Base-by-base conservation (phyloP, 805 yeast genomes). In the Ogataea nonfermentans region DNA sequence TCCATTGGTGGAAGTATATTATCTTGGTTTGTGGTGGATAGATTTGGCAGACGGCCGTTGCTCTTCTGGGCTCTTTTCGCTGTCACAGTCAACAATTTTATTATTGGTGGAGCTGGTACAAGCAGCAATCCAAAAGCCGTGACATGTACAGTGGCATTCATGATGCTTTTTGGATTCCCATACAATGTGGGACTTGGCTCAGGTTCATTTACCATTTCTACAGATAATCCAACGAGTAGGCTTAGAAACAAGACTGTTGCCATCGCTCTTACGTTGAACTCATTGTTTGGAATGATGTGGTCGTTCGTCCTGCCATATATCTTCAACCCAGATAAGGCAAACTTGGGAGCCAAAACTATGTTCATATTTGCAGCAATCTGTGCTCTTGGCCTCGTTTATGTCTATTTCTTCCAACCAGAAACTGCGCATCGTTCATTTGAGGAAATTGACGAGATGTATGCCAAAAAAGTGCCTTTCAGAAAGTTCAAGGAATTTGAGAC, bases 1-100 rank as follows among this genome's bases (percentile, higher is more conserved):
- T 64, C 70, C 9, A 46, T 65, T 4, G n/a, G 44, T 10, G 68
- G 62, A 52, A 29, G 43, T 51, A 35, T 66, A 36, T 49, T 55
- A 11, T 40, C 77, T 0, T 73, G 78, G 78, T 62, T 69, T 46
- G 44, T 64, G 12, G 55, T 71, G 3, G 63, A 58, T 38, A 61
- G 54, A 32, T 41, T 62, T 20, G 78, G 78, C 22, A 55, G 78
- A 22, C 37, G 56, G 19, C 37, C 44, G 64, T 66, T 53, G n/a
- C 47, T 62, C 40, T 47, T 53, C 16, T 51, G 50, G 26, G 63
- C 65, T 26, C 47, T 63, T 34, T n/a, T 53, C 6, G 37, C 54
- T n/a, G 33, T 61, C 12, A 48, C 53, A 3, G 22, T 59, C 20
- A 32, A 53, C 15, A 52, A 57, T 41, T 34, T 60, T 13, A 35